Conservation (phyloP, 306 rosid species). For the Dicorynia guianensis region DNA sequence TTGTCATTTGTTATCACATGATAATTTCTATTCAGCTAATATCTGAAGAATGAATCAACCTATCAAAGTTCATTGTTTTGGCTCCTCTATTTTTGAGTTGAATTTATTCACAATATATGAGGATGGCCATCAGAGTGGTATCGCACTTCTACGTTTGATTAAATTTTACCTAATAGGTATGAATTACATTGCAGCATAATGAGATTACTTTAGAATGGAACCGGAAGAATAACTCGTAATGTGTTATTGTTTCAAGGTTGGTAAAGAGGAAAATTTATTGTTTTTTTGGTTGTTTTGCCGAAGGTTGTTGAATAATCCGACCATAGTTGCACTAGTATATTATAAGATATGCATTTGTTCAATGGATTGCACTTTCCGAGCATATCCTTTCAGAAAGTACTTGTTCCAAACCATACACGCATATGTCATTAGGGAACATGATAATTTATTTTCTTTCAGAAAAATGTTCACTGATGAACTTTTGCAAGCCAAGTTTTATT, state of each 20-base stretch:
- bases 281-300: slow-evolving; percentile 16
- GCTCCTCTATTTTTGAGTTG: not conserved
- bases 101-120: not conserved
- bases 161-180: not conserved
- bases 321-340: not conserved
- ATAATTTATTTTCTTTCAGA: slow-evolving; percentile 21
- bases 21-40: not conserved
- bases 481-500: not conserved
- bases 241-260: not conserved
- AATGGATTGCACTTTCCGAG: not conserved
- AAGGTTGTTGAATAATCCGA: not conserved
- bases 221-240: not conserved
- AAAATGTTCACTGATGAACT: slow-evolving; percentile 19
- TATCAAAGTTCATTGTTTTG: not conserved
- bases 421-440: slow-evolving; percentile 1
- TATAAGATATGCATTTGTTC: not conserved
- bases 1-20: not conserved
- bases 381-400: not conserved
- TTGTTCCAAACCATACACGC: not conserved
- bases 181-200: not conserved
- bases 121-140: not conserved
- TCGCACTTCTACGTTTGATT: not conserved
- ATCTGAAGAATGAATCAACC: not conserved
- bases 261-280: slow-evolving; percentile 4
- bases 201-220: not conserved